Evolutionary conservation across 108 stramenopile genomes (phyloP), one percentile per base, ranked within the genome.

Genomic region (Cyclotella cryptica): DNA sequence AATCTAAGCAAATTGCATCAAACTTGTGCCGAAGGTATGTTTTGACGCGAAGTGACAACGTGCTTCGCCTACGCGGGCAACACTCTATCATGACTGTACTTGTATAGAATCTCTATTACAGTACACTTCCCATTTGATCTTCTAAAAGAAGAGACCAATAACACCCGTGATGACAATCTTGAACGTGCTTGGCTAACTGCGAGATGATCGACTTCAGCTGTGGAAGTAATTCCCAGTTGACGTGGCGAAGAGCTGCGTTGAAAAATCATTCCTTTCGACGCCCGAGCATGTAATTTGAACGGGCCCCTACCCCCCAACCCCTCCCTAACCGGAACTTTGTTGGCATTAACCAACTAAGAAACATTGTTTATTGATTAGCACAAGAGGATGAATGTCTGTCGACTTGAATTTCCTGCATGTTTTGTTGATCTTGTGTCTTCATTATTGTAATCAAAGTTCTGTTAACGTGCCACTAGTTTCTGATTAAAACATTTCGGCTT

Each of bases 191-290:
- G 68, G 68, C 52, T 78, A 78, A 78, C 26, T 64, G 78, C 78
- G 78, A 78, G 78, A 71, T 57, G 62, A 78, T 29, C 78, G 70
- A 69, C 61, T n/a, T n/a, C 57, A 43, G 17, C 39, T 43, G 51
- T 47, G n/a, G n/a, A 58, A 29, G 43, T n/a, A 27, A 39, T 21
- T 41, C 43, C 52, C 46, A 70, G 69, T 27, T 63, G 63, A 53
- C 30, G 78, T 78, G 78, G 78, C 78, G 78, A 78, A 69, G 78
- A 78, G 78, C 78, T 39, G 70, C 69, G 78, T 78, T 78, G 46
- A 30, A 71, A 69, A 63, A 30, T 78, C 70, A 71, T 77, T 78
- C 78, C 30, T 69, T 66, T 47, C 49, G 70, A 78, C 70, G 69
- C 70, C 78, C 54, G 51, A 78, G 78, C 63, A 66, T 66, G 69